Base-by-base conservation (phyloP, 179 eudicot species). In the Amaranthus tricolor region DNA sequence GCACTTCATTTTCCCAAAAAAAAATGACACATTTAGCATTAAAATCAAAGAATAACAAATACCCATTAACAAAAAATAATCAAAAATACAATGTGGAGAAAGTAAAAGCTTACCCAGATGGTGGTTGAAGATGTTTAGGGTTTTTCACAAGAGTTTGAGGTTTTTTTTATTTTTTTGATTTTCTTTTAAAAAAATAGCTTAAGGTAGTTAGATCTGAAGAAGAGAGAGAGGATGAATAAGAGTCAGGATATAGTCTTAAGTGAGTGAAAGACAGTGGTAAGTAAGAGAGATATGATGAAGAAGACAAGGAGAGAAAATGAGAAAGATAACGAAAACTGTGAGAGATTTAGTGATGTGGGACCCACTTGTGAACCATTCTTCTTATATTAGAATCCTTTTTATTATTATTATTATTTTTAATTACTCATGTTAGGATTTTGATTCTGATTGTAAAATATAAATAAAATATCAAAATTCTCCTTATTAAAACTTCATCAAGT, bases 111-210 rank as follows among this genome's bases (percentile, higher is more conserved):
- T 58, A 81, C 84, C 67, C 67, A 73, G 75, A 69, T 77, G 53
- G 68, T 66, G 7, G 5, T 58, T 60, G 59, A 14, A 19, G 9
- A 60, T 63, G 9, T 16, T 49, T 48, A 53, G 63, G 57, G 70
- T 20, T 72, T 76, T 58, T 49, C 67, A 62, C 66, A 50, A n/a
- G 54, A 74, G 62, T 49, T 61, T 24, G 53, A 7, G 71, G 56
- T 67, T 55, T 19, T 71, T 72, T 69, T 64, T 76, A 72, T 72
- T 68, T 78, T 74, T 69, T 68, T 77, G 81, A 75, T 74, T 68
- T 59, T 43, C 47, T 59, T 68, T 63, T 59, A 77, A 80, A 59
- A 79, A 31, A 31, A 31, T 2, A 31, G 40, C 40, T 31, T 31
- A 31, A 31, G 40, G 40, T 31, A 4, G 40, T 31, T 31, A 31